Conservation (phyloP, 148 eudicot genomes). For the Linanthus parryae region DNA sequence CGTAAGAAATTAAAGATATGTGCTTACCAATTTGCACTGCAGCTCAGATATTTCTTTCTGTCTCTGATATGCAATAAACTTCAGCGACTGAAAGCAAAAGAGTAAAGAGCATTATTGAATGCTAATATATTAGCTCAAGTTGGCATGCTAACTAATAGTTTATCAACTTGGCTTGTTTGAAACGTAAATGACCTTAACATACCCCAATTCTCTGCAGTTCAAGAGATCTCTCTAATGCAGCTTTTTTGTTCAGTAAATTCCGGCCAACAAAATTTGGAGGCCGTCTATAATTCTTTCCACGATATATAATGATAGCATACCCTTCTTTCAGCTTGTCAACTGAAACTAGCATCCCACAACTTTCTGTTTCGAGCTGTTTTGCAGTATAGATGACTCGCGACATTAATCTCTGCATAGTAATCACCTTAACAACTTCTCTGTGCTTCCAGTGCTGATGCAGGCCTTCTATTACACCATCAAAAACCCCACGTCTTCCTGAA, state of each 20-base stretch:
- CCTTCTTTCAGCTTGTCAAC: conserved; percentile 80
- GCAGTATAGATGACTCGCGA: conserved; percentile 65
- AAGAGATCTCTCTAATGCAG: conserved; percentile 77
- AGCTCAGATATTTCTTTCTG: conserved; percentile 54
- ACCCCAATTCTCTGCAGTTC: conserved; percentile 89
- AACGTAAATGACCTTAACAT: conserved; percentile 26
- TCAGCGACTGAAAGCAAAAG: conserved; percentile 53
- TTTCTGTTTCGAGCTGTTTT: conserved; percentile 61
- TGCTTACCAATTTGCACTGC: conserved; percentile 56
- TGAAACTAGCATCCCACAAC: conserved; percentile 68
- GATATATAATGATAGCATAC: conserved; percentile 75
- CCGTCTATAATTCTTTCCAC: conserved; percentile 88
- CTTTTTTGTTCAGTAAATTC: conserved; percentile 69
- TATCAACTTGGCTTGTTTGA: too few species aligned
- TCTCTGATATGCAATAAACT: conserved; percentile 69
- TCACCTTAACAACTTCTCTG: conserved; percentile 77
- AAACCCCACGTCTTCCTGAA: conserved; percentile 87
- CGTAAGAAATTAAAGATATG: background rate
- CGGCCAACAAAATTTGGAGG: conserved; percentile 33
- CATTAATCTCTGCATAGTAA: conserved; percentile 68
- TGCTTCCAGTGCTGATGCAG: conserved; percentile 98
- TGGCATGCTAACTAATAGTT: too few species aligned
- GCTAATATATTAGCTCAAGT: background rate
- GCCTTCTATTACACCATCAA: conserved; percentile 91
- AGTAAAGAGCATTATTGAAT: conserved; percentile 5